Percentiles rank a stretch among this genome's conserved stretches.
Evolutionary conservation across 106 monocot genomes (phyloP).

Genomic region (Allium fistulosum): DNA sequence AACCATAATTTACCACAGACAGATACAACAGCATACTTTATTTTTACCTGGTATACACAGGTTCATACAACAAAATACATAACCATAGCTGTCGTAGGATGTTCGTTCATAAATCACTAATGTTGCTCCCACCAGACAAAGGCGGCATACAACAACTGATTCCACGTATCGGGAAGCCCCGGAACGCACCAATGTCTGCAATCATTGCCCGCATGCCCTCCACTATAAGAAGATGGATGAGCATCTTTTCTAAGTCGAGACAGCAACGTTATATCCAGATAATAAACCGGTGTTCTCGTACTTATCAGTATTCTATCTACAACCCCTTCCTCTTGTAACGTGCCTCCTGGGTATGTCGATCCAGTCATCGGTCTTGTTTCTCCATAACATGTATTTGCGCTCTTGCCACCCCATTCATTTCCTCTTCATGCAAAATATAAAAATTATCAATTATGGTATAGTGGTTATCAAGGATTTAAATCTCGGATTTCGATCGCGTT

Average conservation of each 20-base stretch:
- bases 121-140: conserved; percentile 12
- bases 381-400: conserved; percentile 3
- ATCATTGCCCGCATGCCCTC: conserved; percentile 58
- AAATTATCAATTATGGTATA: not conserved
- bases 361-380: conserved; percentile 19
- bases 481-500: not conserved
- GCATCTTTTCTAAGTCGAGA: conserved; percentile 43
- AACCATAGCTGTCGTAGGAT: too few relatives aligned
- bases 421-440: not conserved
- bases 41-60: too few relatives aligned
- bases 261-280: conserved; percentile 30
- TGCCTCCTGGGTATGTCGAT: conserved; percentile 16
- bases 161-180: conserved; percentile 92
- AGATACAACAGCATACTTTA: too few relatives aligned
- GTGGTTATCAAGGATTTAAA: too few relatives aligned
- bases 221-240: conserved; percentile 58
- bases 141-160: conserved; percentile 69
- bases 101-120: not conserved
- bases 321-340: conserved; percentile 16
- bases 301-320: conserved; percentile 16
- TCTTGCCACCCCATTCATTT: conserved; percentile 9
- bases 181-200: conserved; percentile 97
- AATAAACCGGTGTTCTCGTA: conserved; percentile 26
- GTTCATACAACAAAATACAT: too few relatives aligned
- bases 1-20: too few relatives aligned